These are phyloP conservation scores for Steccherinum ochraceum DNA, from an alignment of 768 basidiomycete species.

Conservation along the genomic window DNA sequence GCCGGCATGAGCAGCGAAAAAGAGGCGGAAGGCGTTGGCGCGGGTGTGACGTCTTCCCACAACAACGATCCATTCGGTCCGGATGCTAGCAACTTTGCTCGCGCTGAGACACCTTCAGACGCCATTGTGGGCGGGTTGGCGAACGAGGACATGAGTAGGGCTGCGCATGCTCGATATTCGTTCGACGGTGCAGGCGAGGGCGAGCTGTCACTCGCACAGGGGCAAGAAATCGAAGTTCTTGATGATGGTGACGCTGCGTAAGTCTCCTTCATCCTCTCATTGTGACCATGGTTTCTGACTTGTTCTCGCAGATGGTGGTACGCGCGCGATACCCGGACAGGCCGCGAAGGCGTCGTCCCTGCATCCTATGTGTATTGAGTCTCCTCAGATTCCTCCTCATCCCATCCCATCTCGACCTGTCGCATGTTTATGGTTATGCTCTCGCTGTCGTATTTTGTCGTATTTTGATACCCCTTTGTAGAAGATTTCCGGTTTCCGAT, in stretches of 20 bases:
- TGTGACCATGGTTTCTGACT: slow-evolving; percentile 11
- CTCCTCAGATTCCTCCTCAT: slow-evolving; percentile 6
- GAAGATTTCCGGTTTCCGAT: slow-evolving; percentile 11
- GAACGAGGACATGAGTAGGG: slow-evolving; percentile 63
- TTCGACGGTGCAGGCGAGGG: slow-evolving; percentile 78
- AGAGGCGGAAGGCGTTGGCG: slow-evolving; percentile 35
- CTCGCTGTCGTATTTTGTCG: slow-evolving; percentile 12
- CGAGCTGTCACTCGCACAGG: slow-evolving; percentile 63
- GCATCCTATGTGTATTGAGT: slow-evolving; percentile 83
- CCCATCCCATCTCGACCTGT: slow-evolving; percentile 1
- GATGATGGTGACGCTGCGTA: slow-evolving; percentile 79
- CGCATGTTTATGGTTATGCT: not conserved
- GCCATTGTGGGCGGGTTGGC: slow-evolving; percentile 51
- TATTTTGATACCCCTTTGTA: slow-evolving; percentile 16
- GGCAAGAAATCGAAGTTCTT: slow-evolving; percentile 67
- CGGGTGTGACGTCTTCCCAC: slow-evolving; percentile 4
- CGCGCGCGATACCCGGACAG: slow-evolving; percentile 71
- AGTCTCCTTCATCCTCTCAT: slow-evolving; percentile 24
- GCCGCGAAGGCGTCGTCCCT: slow-evolving; percentile 86
- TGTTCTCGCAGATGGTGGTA: slow-evolving; percentile 79
- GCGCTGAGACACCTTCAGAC: slow-evolving; percentile 79
- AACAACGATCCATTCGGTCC: slow-evolving; percentile 56
- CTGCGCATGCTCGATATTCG: slow-evolving; percentile 76
- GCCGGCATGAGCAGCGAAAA: slow-evolving; percentile 40
- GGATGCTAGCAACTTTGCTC: slow-evolving; percentile 70